Evolutionary conservation across 129 eudicot genomes (phyloP).

Genomic region (Flaveria brownii): DNA sequence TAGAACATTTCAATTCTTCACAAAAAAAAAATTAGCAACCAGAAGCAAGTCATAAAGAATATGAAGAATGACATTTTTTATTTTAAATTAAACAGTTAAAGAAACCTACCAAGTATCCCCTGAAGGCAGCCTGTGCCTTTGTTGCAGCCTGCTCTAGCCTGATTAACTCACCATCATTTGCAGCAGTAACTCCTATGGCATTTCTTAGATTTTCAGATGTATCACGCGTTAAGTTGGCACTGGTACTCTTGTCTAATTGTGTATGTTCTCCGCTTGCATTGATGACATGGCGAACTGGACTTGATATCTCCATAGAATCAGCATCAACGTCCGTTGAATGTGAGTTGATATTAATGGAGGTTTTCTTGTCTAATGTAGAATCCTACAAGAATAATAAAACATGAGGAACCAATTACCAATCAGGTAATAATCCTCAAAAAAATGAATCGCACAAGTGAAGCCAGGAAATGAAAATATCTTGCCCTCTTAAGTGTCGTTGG

Average conservation of each 20-base stretch:
- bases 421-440: neutral
- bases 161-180: conserved; percentile 52
- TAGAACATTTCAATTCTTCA: neutral
- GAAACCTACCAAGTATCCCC: conserved; percentile 86
- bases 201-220: conserved; percentile 36
- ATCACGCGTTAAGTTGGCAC: conserved; percentile 37
- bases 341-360: conserved; percentile 43
- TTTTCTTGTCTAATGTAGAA: conserved; percentile 52
- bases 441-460: neutral
- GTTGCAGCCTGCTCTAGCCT: conserved; percentile 78
- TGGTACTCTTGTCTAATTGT: conserved; percentile 44
- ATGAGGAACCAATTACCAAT: conserved; percentile 29
- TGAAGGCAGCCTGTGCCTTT: conserved; percentile 89
- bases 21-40: neutral
- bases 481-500: neutral
- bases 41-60: neutral
- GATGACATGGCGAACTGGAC: conserved; percentile 42
- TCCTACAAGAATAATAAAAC: conserved; percentile 44
- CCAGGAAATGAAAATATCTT: too few relatives aligned
- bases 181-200: conserved; percentile 26
- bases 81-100: conserved; percentile 10
- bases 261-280: conserved; percentile 37
- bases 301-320: conserved; percentile 47
- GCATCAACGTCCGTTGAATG: conserved; percentile 46
- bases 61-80: neutral